Evolutionary conservation across 495 filamentous ascomycete genomes (phyloP).

Genomic region (Aspergillus saccharolyticus): DNA sequence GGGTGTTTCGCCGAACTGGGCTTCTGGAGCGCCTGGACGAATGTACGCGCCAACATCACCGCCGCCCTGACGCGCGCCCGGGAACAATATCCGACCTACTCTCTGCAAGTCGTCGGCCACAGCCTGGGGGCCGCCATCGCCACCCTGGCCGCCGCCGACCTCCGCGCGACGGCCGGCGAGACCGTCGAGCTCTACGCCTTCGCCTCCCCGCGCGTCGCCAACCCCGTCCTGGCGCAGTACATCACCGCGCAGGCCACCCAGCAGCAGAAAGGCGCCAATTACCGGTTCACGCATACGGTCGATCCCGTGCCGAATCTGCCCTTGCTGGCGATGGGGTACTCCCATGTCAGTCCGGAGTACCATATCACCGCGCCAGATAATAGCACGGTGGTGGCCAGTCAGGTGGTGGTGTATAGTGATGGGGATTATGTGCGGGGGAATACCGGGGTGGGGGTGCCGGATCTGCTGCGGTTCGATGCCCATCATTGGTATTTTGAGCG

Average conservation of each 20-base stretch:
- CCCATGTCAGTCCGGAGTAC: conserved; percentile 62
- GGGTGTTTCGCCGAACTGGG: conserved; percentile 47
- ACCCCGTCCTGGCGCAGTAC: conserved; percentile 46
- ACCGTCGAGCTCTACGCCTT: conserved; percentile 53
- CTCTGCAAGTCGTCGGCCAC: conserved; percentile 56
- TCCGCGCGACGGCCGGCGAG: conserved; percentile 39
- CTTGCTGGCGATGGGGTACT: conserved; percentile 49
- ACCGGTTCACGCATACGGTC: conserved; percentile 58
- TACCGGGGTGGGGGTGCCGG: conserved; percentile 29
- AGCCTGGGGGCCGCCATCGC: conserved; percentile 60
- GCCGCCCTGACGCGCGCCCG: conserved; percentile 29
- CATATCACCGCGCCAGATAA: conserved; percentile 41
- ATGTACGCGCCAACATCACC: conserved; percentile 36
- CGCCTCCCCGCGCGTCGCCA: conserved; percentile 61
- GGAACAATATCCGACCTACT: conserved; percentile 41
- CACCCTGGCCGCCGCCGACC: conserved; percentile 52
- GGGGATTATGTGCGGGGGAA: conserved; percentile 38
- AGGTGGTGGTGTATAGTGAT: conserved; percentile 26
- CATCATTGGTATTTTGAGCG: conserved; percentile 46
- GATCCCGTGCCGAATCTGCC: conserved; percentile 63
- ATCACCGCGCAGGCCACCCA: conserved; percentile 26
- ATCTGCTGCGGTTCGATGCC: conserved; percentile 19
- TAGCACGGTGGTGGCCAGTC: conserved; percentile 26
- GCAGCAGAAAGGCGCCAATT: conserved; percentile 46
- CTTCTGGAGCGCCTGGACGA: conserved; percentile 49